A percentile compares a stretch with the other conserved stretches of the same genome.
Conservation (phyloP, 2,329 filamentous ascomycete species). For the Fusarium caatingaense region DNA sequence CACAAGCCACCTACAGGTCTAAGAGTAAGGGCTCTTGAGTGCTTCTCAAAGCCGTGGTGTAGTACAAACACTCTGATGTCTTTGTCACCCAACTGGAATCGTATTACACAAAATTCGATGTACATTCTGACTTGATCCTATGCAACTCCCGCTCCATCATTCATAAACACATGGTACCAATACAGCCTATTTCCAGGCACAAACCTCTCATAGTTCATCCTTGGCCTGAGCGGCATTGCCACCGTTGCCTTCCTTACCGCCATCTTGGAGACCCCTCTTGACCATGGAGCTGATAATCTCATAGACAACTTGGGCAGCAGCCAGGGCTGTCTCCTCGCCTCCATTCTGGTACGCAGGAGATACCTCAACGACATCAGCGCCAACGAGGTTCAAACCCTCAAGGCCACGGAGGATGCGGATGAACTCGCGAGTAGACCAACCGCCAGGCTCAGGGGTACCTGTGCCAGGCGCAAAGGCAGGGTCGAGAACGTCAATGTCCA, state of each 20-base stretch:
- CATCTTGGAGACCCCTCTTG: slow-evolving; percentile 60
- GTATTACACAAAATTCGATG: background rate
- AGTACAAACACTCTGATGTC: background rate
- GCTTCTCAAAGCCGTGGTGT: slow-evolving; percentile 12
- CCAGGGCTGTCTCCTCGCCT: slow-evolving; percentile 84
- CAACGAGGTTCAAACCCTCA: slow-evolving; percentile 85
- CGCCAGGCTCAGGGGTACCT: slow-evolving; percentile 89
- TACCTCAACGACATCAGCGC: slow-evolving; percentile 88
- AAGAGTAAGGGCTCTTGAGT: slow-evolving; percentile 6
- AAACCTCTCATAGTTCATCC: slow-evolving; percentile 52
- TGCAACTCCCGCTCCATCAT: slow-evolving; percentile 3
- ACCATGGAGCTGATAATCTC: slow-evolving; percentile 85
- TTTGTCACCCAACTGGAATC: background rate
- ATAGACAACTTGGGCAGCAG: slow-evolving; percentile 84
- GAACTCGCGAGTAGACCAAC: slow-evolving; percentile 90
- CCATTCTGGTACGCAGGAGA: slow-evolving; percentile 84
- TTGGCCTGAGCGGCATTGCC: slow-evolving; percentile 34
- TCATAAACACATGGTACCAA: slow-evolving; percentile 14
- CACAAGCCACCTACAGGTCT: slow-evolving; percentile 5
- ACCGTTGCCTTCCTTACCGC: slow-evolving; percentile 50
- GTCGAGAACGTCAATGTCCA: slow-evolving; percentile 88
- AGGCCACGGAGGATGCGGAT: slow-evolving; percentile 85
- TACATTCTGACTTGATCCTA: background rate
- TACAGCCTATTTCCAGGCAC: background rate
- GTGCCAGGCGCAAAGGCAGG: slow-evolving; percentile 76